A percentile compares a stretch with the other conserved stretches of the same genome.
These are phyloP conservation scores for Botrytis fragariae DNA, from an alignment of 2,329 filamentous ascomycete genomes.

Conservation along the genomic window DNA sequence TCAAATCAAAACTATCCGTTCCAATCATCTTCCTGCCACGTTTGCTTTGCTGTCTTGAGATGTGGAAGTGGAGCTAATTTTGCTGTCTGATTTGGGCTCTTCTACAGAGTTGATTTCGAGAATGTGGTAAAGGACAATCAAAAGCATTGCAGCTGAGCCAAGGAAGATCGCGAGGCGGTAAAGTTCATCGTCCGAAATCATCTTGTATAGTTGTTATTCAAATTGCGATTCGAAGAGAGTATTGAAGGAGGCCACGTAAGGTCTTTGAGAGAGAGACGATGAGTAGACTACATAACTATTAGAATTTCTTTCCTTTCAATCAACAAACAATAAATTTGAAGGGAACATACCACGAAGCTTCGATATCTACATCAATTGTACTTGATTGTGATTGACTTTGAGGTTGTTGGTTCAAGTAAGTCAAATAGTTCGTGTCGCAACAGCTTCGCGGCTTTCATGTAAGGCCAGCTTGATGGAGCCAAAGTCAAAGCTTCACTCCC, in stretches of 20 bases:
- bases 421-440: constrained; percentile 18
- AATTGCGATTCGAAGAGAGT: background rate
- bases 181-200: constrained; percentile 93
- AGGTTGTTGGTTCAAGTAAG: background rate
- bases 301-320: constrained; percentile 1
- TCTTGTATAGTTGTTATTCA: constrained; percentile 47
- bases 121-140: constrained; percentile 95
- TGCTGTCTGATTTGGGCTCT: constrained; percentile 35
- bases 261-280: constrained; percentile 8
- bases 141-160: constrained; percentile 81
- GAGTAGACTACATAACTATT: constrained; percentile 22
- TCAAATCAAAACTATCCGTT: background rate
- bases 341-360: constrained; percentile 6
- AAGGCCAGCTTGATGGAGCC: constrained; percentile 38
- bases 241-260: constrained; percentile 25
- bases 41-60: constrained; percentile 27
- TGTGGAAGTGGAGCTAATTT: constrained; percentile 22
- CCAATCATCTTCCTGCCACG: constrained; percentile 25
- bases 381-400: background rate
- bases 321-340: too few relatives aligned
- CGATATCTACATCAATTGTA: constrained; percentile 22
- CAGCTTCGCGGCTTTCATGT: constrained; percentile 15
- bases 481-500: constrained; percentile 17
- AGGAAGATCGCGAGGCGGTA: constrained; percentile 93
- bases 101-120: constrained; percentile 87